phyloP scores from a whole-genome alignment of 225 moss, liverwort and hornwort species.

The Marchantia polymorpha region DNA sequence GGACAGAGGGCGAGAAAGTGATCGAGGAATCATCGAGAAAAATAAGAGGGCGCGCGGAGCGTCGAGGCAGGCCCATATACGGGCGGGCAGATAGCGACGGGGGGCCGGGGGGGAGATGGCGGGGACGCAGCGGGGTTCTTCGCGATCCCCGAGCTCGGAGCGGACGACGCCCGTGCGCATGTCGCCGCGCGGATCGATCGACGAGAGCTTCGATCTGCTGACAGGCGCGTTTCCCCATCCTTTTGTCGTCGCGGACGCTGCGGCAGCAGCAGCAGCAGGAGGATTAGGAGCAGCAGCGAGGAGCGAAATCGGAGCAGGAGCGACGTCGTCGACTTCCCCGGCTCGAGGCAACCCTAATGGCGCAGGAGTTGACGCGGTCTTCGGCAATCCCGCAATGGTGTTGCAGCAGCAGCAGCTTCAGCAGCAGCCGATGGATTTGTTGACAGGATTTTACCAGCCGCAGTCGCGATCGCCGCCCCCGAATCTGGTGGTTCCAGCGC shows the following conservation, averaged over 20 bases:
- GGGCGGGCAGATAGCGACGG: neutral
- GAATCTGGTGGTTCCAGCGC: slow-evolving; percentile 16
- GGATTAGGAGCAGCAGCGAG: neutral
- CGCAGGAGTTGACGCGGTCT: neutral
- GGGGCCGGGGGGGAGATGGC: neutral
- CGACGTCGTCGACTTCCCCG: slow-evolving; percentile 12
- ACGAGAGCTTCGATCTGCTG: slow-evolving; percentile 32
- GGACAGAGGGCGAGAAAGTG: neutral
- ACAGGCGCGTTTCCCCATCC: slow-evolving; percentile 25
- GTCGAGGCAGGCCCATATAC: neutral
- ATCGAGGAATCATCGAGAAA: slow-evolving; percentile 16
- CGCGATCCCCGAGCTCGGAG: slow-evolving; percentile 14
- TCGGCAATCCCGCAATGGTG: neutral
- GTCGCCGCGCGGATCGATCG: slow-evolving; percentile 20
- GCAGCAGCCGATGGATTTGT: slow-evolving; percentile 39
- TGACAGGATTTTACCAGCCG: slow-evolving; percentile 37
- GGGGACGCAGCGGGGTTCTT: neutral
- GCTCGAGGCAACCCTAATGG: slow-evolving; percentile 17
- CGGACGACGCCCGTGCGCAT: slow-evolving; percentile 5
- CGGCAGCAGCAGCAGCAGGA: neutral
- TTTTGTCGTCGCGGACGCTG: slow-evolving; percentile 4
- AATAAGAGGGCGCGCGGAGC: neutral
- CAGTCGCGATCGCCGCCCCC: slow-evolving; percentile 11
- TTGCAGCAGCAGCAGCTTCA: slow-evolving; percentile 21
- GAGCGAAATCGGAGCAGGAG: slow-evolving; percentile 21